These are phyloP conservation scores for Cicer pinnatifidum DNA, from an alignment of 306 rosid genomes.

Conservation along the genomic window DNA sequence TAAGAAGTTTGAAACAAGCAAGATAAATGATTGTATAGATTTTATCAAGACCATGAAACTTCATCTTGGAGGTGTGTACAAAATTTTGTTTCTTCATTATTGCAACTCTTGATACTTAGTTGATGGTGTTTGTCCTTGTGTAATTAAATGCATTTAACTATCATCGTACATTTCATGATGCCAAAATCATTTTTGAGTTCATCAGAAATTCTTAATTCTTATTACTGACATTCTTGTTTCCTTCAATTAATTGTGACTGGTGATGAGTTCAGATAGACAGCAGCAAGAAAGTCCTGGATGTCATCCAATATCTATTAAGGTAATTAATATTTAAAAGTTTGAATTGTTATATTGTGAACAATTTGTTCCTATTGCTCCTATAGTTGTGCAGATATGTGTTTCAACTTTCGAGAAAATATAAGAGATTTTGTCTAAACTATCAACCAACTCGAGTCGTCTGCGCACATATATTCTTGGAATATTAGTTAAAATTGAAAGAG, in stretches of 20 bases:
- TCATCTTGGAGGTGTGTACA: conserved; percentile 60
- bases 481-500: conserved; percentile 35
- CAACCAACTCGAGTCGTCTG: conserved; percentile 21
- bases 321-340: conserved; percentile 34
- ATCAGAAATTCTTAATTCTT: conserved; percentile 21
- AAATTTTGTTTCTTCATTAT: conserved; percentile 25
- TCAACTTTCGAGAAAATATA: conserved; percentile 3
- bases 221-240: conserved; percentile 32
- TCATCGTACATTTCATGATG: conserved; percentile 8
- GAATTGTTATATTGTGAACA: conserved; percentile 32
- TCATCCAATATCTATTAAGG: conserved; percentile 66
- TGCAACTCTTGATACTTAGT: conserved; percentile 2
- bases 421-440: conserved; percentile 18
- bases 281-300: conserved; percentile 53
- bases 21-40: conserved; percentile 77
- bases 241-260: conserved; percentile 51
- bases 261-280: conserved; percentile 62
- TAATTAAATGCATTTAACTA: conserved; percentile 3
- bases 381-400: conserved; percentile 20
- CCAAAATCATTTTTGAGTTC: conserved; percentile 20
- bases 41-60: conserved; percentile 74
- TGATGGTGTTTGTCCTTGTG: conserved; percentile 11
- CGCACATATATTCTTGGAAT: conserved; percentile 16
- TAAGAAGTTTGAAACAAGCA: conserved; percentile 81
- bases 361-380: conserved; percentile 22